Evolutionary conservation across 257 asterid genomes (phyloP).

Genomic region (Fraxinus cuspidata): DNA sequence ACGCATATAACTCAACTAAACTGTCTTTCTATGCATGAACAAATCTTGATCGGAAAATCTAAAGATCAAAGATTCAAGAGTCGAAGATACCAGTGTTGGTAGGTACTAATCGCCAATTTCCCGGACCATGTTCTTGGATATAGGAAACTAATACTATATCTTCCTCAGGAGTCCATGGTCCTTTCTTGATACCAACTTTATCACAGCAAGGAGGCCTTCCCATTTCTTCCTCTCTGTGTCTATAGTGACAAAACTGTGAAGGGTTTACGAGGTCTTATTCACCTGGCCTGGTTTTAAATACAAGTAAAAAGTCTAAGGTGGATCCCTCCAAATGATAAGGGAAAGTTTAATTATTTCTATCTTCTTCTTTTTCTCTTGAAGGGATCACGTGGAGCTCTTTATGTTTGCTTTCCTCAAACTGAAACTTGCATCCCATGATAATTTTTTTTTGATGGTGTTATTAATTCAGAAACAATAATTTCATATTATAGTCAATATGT

Average conservation of each 20-base stretch:
- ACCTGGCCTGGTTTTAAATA: conserved; percentile 33
- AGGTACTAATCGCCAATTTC: conserved; percentile 90
- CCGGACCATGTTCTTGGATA: conserved; percentile 94
- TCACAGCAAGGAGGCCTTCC: conserved; percentile 95
- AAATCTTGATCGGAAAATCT: background rate
- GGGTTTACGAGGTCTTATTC: conserved; percentile 30
- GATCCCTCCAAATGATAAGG: conserved; percentile 24
- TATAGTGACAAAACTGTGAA: conserved; percentile 30
- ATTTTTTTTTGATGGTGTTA: conserved; percentile 32
- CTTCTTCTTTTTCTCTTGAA: conserved; percentile 1
- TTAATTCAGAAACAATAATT: conserved; percentile 37
- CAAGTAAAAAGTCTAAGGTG: conserved; percentile 23
- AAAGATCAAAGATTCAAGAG: background rate
- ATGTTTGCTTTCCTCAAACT: conserved; percentile 34
- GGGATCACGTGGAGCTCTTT: conserved; percentile 52
- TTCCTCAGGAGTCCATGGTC: conserved; percentile 99
- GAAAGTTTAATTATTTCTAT: conserved; percentile 2
- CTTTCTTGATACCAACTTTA: conserved; percentile 87
- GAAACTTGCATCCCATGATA: conserved; percentile 37
- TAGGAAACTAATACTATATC: conserved; percentile 83
- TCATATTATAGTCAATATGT: background rate
- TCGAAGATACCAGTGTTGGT: conserved; percentile 63
- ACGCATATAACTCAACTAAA: background rate
- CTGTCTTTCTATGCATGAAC: background rate
- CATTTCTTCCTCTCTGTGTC: conserved; percentile 36